These are phyloP conservation scores for Grigorovia humatica DNA, from an alignment of 805 yeast genomes.

Conservation along the genomic window DNA sequence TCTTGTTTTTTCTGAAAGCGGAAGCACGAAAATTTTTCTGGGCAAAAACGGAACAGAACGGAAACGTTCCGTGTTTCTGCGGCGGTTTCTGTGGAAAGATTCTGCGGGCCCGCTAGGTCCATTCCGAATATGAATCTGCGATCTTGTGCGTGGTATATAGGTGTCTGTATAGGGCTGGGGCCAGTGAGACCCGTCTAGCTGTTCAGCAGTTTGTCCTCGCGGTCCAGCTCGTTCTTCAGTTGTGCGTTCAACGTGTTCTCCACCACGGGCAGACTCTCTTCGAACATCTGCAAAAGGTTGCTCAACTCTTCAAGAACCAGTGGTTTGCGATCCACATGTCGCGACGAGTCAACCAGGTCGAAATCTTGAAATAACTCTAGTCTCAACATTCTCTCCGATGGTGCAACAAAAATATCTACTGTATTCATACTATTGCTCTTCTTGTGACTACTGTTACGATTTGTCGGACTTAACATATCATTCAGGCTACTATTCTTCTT, in stretches of 20 bases:
- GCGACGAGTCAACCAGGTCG: slow-evolving; percentile 5
- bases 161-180: background rate
- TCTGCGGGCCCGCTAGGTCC: background rate
- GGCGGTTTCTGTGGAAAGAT: background rate
- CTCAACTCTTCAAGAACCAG: slow-evolving; percentile 24
- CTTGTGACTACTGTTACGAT: background rate
- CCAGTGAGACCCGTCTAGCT: background rate
- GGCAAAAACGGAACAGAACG: too few species aligned
- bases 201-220: background rate
- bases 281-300: slow-evolving; percentile 19
- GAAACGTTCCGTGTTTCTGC: background rate
- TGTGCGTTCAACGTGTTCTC: slow-evolving; percentile 22
- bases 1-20: background rate
- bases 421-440: background rate
- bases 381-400: slow-evolving; percentile 19
- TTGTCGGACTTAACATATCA: background rate
- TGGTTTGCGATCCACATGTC: slow-evolving; percentile 21
- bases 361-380: slow-evolving; percentile 24
- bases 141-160: background rate
- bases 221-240: slow-evolving; percentile 1
- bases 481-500: background rate
- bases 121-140: background rate
- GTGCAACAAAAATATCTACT: slow-evolving; percentile 9
- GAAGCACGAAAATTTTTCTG: background rate
- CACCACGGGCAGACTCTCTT: slow-evolving; percentile 22